These are phyloP conservation scores for Echinochloa phyllopogon DNA, from an alignment of 176 grass and related monocot genomes.

Conservation along the genomic window DNA sequence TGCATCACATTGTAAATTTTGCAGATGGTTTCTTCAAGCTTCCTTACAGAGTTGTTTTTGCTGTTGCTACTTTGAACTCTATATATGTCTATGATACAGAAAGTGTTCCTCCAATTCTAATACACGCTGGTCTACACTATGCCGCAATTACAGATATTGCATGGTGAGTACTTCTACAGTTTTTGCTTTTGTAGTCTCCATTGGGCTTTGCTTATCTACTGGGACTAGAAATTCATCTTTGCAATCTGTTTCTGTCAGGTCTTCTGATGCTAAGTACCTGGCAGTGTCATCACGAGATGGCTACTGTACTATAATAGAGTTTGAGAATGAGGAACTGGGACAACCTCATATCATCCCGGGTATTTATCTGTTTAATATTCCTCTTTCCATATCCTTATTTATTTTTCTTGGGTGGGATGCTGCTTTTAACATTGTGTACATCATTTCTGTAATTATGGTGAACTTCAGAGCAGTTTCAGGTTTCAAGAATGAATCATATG, in stretches of 20 bases:
- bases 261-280: slow-evolving; percentile 85
- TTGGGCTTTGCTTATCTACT: not conserved
- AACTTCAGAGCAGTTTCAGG: not conserved
- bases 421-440: not conserved
- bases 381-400: not conserved
- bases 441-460: not conserved
- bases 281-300: slow-evolving; percentile 84
- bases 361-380: slow-evolving; percentile 38
- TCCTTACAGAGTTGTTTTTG: slow-evolving; percentile 88
- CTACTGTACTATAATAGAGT: slow-evolving; percentile 96
- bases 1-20: slow-evolving; percentile 28
- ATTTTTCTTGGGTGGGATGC: not conserved
- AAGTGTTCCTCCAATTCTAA: slow-evolving; percentile 74
- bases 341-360: slow-evolving; percentile 57
- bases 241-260: slow-evolving; percentile 51
- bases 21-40: slow-evolving; percentile 91
- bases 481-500: slow-evolving; percentile 18
- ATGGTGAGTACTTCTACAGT: slow-evolving; percentile 59
- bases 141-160: slow-evolving; percentile 97
- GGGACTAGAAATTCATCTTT: slow-evolving; percentile 17
- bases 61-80: slow-evolving; percentile 88
- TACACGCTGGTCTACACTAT: slow-evolving; percentile 94
- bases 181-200: slow-evolving; percentile 15
- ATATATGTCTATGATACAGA: slow-evolving; percentile 93
- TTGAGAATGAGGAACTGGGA: slow-evolving; percentile 83